Base-by-base conservation (phyloP, 257 asterid genomes). In the Petrea volubilis region DNA sequence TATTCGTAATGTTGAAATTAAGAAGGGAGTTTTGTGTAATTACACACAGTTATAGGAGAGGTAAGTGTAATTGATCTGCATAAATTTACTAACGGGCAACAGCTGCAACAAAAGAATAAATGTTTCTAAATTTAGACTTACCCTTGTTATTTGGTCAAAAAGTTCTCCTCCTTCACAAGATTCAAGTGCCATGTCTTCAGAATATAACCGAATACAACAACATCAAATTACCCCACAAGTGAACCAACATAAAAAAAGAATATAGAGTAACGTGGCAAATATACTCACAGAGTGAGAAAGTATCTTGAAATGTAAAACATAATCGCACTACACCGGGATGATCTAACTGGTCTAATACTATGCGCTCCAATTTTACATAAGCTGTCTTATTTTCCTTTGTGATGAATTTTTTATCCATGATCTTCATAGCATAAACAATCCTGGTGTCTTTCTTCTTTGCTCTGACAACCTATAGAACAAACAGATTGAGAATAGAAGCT, bases 131-230 rank as follows among this genome's bases (percentile, higher is more conserved):
- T 36, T 2, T 74, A 59, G 72, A 78, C 90, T 80, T 74, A 92
- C 99, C 92, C 98, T 88, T 67, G 90, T 86, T 76, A 95, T 90
- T 79, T 95, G 98, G 77, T 95, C 99, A 49, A 95, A 95, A 80
- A 95, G 98, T 77, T 95, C 98, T 55, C 98, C 99, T 8, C 99
- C 99, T 60, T 95, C 99, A 79, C 99, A 95, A 13, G 99, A 95
- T 76, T 95, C 99, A 20, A 95, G 97, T 13, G 88, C 99, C 99
- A 95, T 95, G 76, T 92, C 99, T 92, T 77, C 82, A 78, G 59
- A 81, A 80, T 50, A 70, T 60, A 33, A 67, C 9, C 1, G 43
- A 67, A 79, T 31, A 53, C 67, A 71, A 47, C 12, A 69, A 68
- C 8, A 38, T 70, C 51, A 51, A 52, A 67, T 79, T 64, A 78